Percentiles rank a stretch among this genome's conserved stretches.
phyloP scores from a whole-genome alignment of 208 protist species.

The Leishmania arabica region DNA sequence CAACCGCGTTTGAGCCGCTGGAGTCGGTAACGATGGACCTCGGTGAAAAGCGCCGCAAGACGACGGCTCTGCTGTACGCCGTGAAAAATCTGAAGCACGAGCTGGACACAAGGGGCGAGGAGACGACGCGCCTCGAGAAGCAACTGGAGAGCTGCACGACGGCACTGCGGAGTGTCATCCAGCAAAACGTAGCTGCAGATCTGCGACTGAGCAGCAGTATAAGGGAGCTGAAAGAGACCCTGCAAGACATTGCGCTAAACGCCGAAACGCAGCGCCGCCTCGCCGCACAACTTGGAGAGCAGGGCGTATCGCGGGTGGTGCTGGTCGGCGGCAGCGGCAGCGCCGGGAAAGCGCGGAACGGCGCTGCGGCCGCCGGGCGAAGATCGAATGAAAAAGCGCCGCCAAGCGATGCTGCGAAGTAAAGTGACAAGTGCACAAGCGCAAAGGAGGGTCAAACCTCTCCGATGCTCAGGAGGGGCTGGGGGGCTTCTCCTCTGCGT shows the following conservation, averaged over 20 bases:
- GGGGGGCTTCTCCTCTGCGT: background rate
- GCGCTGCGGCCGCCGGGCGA: background rate
- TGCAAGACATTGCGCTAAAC: slow-evolving; percentile 72
- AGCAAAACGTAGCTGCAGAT: slow-evolving; percentile 42
- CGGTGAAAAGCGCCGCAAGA: slow-evolving; percentile 16
- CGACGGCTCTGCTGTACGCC: slow-evolving; percentile 22
- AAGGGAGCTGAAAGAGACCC: slow-evolving; percentile 51
- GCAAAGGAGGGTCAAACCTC: background rate
- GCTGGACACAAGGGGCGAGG: slow-evolving; percentile 15
- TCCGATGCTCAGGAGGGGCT: background rate
- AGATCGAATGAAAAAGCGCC: slow-evolving; percentile 6
- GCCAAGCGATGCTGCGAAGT: slow-evolving; percentile 4
- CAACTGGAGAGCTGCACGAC: slow-evolving; percentile 23
- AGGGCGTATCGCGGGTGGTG: slow-evolving; percentile 30
- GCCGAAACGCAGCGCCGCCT: slow-evolving; percentile 43
- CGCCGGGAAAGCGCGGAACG: background rate
- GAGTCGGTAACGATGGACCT: slow-evolving; percentile 24
- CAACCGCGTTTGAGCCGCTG: slow-evolving; percentile 25
- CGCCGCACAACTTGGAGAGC: slow-evolving; percentile 33
- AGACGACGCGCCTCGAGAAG: slow-evolving; percentile 33
- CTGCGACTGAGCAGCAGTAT: slow-evolving; percentile 47
- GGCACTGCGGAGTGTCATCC: slow-evolving; percentile 37
- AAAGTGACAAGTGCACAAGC: background rate
- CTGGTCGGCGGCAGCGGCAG: slow-evolving; percentile 22
- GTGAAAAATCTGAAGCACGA: slow-evolving; percentile 40